Base-by-base conservation (phyloP, 305 asterid genomes). In the Plantago rigida region DNA sequence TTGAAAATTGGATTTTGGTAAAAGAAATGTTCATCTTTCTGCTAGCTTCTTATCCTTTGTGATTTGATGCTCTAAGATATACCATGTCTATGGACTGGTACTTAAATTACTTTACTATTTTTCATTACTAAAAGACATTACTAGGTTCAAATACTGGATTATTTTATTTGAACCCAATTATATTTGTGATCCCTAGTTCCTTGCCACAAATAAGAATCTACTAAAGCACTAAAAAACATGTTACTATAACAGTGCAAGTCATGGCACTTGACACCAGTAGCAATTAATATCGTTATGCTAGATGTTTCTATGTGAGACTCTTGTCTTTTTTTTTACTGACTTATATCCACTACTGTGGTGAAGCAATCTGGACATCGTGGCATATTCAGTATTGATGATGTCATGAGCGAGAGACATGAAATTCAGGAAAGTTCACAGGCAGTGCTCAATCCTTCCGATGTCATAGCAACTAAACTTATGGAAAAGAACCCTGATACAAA, bases 381-480 rank as follows among this genome's bases (percentile, higher is more conserved):
- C 55, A 75, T 66, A 60, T 74, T 89, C 68, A 60, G 82, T 76
- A 87, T 89, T 54, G 88, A 87, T 74, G 73, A 60, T 71, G 73
- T 78, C 74, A 70, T 83, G 86, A 75, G 71, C 54, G 77, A 79
- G 79, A 81, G 99, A 75, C 76, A 45, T 57, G 82, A 72, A 74
- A 72, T 77, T 63, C 88, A 54, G 67, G 82, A 82, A 76, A 82
- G 76, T 73, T 87, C 87, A 42, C 76, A 82, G 84, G 81, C 95
- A 9, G 78, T 79, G 73, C 71, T 93, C 74, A 89, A 93, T 72
- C 94, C 89, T 60, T 85, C 96, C 39, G 83, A 85, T 14, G 82
- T 85, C 56, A 82, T 89, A 56, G 94, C 89, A 52, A 48, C 87
- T 72, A 74, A 68, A 70, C 92, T 93, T 41, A 39, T 66, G 56